These are phyloP conservation scores for Neophaeococcomyces mojaviensis DNA, from an alignment of 2,329 filamentous ascomycete species.

Conservation along the genomic window DNA sequence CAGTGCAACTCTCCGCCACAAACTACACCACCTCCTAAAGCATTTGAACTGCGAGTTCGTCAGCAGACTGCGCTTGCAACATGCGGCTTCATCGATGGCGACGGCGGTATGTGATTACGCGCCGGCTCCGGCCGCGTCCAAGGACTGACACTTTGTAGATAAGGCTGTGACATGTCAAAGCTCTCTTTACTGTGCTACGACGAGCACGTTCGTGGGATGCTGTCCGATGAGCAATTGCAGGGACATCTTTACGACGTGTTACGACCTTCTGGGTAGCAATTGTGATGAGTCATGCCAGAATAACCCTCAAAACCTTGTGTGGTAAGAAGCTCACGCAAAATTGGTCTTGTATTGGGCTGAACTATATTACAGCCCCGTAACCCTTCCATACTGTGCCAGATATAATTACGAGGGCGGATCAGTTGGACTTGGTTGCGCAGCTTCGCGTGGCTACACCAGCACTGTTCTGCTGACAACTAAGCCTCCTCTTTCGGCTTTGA, in stretches of 20 bases:
- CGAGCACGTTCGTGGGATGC: conserved; percentile 8
- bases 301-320: conserved; percentile 8
- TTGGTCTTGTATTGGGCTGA: too few relatives aligned
- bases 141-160: not conserved
- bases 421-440: conserved; percentile 7
- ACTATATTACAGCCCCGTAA: not conserved
- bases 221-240: conserved; percentile 2
- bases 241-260: conserved; percentile 6
- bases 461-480: conserved; percentile 1
- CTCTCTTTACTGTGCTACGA: conserved; percentile 4
- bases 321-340: not conserved
- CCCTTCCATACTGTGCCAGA: conserved; percentile 6
- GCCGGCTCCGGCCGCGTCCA: not conserved
- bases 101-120: conserved; percentile 4
- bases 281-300: conserved; percentile 7
- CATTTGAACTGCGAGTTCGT: not conserved
- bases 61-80: not conserved
- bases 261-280: conserved; percentile 7
- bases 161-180: conserved; percentile 1
- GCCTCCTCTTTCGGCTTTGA: not conserved
- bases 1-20: not conserved
- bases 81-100: conserved; percentile 8
- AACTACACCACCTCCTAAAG: not conserved
- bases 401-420: conserved; percentile 9
- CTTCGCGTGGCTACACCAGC: conserved; percentile 4